A percentile compares a stretch with the other conserved stretches of the same genome.
These are phyloP conservation scores for Physcia stellaris DNA, from an alignment of 495 filamentous ascomycete species.

Conservation along the genomic window DNA sequence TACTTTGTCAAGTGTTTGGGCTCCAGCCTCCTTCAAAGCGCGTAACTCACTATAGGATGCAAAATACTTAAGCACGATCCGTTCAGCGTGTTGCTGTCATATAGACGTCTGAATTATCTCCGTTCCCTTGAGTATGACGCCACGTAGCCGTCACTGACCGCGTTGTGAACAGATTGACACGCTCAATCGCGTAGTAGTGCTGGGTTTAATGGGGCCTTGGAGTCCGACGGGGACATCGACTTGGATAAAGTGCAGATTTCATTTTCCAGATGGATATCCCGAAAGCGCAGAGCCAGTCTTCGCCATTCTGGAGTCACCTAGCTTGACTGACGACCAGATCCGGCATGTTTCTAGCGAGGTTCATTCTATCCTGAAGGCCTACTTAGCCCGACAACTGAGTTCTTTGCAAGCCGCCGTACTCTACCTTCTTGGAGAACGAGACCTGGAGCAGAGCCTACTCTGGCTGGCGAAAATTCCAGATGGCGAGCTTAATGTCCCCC, in stretches of 20 bases:
- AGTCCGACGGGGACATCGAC: constrained; percentile 52
- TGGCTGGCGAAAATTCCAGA: constrained; percentile 46
- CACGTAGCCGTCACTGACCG: no score
- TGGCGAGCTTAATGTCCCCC: constrained; percentile 35
- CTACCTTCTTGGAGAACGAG: constrained; percentile 75
- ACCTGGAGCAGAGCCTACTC: constrained; percentile 57
- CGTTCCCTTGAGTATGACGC: no score
- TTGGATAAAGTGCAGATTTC: constrained; percentile 66
- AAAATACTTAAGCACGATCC: no score
- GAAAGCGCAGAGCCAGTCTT: constrained; percentile 50
- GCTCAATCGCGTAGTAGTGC: constrained; percentile 51
- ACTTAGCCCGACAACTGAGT: constrained; percentile 53
- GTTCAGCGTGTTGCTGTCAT: no score
- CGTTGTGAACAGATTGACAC: constrained; percentile 52
- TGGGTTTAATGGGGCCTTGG: constrained; percentile 84
- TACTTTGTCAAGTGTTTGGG: no score
- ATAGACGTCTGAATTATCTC: no score
- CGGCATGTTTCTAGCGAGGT: constrained; percentile 52
- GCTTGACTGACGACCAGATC: constrained; percentile 56
- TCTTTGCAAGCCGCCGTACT: constrained; percentile 72
- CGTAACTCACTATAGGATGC: no score
- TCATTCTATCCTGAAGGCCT: constrained; percentile 52
- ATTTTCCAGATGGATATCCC: constrained; percentile 70
- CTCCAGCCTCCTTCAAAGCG: no score
- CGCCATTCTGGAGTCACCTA: constrained; percentile 60